Evolutionary conservation across 129 eudicot species (phyloP).

Genomic region (Tagetes patula): DNA sequence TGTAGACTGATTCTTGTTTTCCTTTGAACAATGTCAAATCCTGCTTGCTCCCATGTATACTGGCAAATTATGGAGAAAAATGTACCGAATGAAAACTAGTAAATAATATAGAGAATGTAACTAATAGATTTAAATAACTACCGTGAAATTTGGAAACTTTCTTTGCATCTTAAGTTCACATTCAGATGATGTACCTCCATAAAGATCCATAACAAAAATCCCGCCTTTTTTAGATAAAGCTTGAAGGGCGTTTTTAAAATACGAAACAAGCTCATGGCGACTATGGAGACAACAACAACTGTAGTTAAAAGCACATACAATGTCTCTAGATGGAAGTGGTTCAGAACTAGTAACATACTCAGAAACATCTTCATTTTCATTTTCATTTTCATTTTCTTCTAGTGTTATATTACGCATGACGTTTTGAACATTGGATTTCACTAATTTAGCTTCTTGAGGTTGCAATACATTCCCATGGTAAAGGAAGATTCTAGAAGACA

Average conservation of each 20-base stretch:
- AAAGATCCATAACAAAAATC: slow-evolving; percentile 94
- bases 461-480: slow-evolving; percentile 93
- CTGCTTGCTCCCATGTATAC: slow-evolving; percentile 99
- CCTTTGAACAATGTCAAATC: slow-evolving; percentile 78
- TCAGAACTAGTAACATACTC: slow-evolving; percentile 19
- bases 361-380: no score
- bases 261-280: slow-evolving; percentile 75
- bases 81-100: not conserved
- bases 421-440: slow-evolving; percentile 44
- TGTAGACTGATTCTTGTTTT: slow-evolving; percentile 97
- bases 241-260: slow-evolving; percentile 70
- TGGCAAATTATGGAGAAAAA: slow-evolving; percentile 13
- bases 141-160: slow-evolving; percentile 87
- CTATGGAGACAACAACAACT: slow-evolving; percentile 96
- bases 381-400: slow-evolving; percentile 40
- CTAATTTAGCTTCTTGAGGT: slow-evolving; percentile 68
- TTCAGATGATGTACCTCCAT: slow-evolving; percentile 97
- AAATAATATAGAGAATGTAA: not conserved
- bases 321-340: slow-evolving; percentile 71
- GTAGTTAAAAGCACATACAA: slow-evolving; percentile 90
- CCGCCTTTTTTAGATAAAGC: slow-evolving; percentile 75
- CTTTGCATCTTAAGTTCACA: slow-evolving; percentile 85
- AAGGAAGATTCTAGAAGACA: slow-evolving; percentile 63
- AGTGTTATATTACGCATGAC: slow-evolving; percentile 43
- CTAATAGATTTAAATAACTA: slow-evolving; percentile 23